A percentile compares a stretch with the other conserved stretches of the same genome.
Evolutionary conservation across 228 moss, liverwort and hornwort species (phyloP).

Genomic region (Sphagnum fallax): DNA sequence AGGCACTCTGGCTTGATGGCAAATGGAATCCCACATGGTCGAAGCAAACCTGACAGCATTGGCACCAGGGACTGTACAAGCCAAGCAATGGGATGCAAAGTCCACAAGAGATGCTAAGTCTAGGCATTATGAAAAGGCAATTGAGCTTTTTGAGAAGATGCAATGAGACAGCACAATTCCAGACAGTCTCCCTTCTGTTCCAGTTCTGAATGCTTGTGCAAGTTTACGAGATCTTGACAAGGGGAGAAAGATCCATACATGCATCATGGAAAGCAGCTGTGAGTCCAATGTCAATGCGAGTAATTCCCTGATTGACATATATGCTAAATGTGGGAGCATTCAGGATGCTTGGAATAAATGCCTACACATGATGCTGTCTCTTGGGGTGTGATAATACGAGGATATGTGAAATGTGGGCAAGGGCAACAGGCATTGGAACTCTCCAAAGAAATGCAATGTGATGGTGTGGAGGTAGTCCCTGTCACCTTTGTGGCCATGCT

Average conservation of each 20-base stretch:
- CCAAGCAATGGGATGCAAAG: background rate
- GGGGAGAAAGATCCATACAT: background rate
- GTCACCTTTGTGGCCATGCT: background rate
- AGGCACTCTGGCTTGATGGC: no score
- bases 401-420: constrained; percentile 1
- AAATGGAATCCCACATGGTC: no score
- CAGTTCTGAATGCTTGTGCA: constrained; percentile 2
- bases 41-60: no score
- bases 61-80: no score
- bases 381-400: background rate
- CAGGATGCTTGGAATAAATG: constrained; percentile 1
- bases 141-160: constrained; percentile 1
- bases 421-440: background rate
- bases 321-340: constrained; percentile 7
- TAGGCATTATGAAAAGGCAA: background rate
- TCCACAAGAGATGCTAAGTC: background rate
- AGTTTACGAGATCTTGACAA: background rate
- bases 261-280: background rate
- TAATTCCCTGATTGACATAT: constrained; percentile 1
- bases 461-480: background rate
- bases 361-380: background rate
- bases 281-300: no score
- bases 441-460: background rate
- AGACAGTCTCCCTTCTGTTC: background rate
- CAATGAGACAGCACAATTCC: background rate